Conservation (phyloP, 495 filamentous ascomycete genomes). For the Podospora bellae-mahoneyi region DNA sequence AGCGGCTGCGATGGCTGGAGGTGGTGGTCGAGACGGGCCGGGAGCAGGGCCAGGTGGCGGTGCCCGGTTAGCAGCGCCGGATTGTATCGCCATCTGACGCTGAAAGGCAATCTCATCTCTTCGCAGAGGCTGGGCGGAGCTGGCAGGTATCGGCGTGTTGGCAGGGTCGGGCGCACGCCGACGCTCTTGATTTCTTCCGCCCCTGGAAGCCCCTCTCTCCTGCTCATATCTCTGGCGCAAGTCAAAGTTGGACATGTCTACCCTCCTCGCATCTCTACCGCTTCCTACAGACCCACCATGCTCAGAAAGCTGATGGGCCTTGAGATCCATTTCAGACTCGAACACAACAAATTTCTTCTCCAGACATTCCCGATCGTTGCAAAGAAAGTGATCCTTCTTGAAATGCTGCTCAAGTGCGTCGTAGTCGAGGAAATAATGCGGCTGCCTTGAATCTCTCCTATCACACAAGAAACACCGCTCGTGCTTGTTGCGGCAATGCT, state of each 20-base stretch:
- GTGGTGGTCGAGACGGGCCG: slow-evolving; percentile 36
- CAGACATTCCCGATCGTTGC: slow-evolving; percentile 77
- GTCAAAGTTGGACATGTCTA: slow-evolving; percentile 85
- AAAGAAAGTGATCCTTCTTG: slow-evolving; percentile 80
- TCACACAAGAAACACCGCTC: slow-evolving; percentile 96
- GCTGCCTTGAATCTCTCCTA: slow-evolving; percentile 59
- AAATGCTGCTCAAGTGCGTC: slow-evolving; percentile 81
- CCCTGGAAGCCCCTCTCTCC: slow-evolving; percentile 49
- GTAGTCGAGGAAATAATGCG: slow-evolving; percentile 89
- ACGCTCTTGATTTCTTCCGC: slow-evolving; percentile 38
- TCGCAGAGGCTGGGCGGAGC: slow-evolving; percentile 76
- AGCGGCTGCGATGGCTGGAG: slow-evolving; percentile 5
- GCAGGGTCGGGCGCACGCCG: slow-evolving; percentile 58
- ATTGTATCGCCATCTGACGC: slow-evolving; percentile 75
- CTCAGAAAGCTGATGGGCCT: slow-evolving; percentile 47
- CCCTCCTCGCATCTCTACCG: slow-evolving; percentile 77
- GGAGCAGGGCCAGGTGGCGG: slow-evolving; percentile 20
- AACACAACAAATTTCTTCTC: slow-evolving; percentile 99
- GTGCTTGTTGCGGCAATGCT: slow-evolving; percentile 87
- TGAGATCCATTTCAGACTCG: slow-evolving; percentile 86
- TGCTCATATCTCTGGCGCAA: slow-evolving; percentile 67
- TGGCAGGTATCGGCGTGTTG: slow-evolving; percentile 70
- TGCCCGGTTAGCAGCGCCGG: not conserved
- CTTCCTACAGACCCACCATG: slow-evolving; percentile 47
- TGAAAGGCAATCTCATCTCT: slow-evolving; percentile 91